A percentile compares a stretch with the other conserved stretches of the same genome.
phyloP scores from a whole-genome alignment of 805 yeast species.

The Pichia phayaonensis region DNA sequence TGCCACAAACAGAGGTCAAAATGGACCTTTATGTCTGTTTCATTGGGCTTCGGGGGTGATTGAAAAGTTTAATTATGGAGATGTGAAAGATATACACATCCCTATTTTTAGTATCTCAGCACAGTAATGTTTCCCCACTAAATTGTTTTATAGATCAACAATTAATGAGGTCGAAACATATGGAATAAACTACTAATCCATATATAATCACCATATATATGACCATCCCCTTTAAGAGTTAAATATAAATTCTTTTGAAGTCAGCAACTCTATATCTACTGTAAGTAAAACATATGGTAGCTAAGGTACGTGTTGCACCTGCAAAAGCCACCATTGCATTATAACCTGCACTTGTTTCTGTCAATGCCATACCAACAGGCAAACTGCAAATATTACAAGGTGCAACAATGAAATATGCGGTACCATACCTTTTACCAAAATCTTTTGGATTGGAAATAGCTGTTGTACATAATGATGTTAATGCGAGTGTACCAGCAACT shows the following conservation, averaged over 20 bases:
- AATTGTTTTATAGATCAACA: no score
- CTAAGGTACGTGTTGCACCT: constrained; percentile 24
- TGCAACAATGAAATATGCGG: constrained; percentile 46
- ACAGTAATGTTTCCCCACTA: no score
- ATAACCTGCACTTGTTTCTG: constrained; percentile 25
- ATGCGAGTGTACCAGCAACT: constrained; percentile 52
- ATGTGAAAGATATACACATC: no score
- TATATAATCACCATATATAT: constrained; percentile 53
- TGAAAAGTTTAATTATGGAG: no score
- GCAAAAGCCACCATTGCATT: constrained; percentile 27
- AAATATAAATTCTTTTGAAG: constrained; percentile 1
- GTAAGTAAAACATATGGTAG: constrained; percentile 15
- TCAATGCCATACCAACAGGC: constrained; percentile 35
- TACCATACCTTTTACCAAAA: constrained; percentile 66
- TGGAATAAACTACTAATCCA: constrained; percentile 38
- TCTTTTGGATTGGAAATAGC: constrained; percentile 54
- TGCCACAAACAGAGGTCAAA: no score
- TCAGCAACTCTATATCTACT: constrained; percentile 23
- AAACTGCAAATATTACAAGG: constrained; percentile 40
- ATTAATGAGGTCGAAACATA: constrained; percentile 46
- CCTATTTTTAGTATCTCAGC: no score
- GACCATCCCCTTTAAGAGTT: constrained; percentile 1
- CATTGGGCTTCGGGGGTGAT: no score
- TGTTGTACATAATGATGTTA: constrained; percentile 66
- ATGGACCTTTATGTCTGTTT: no score